Percentiles rank a stretch among this genome's conserved stretches.
phyloP scores from a whole-genome alignment of 2,329 filamentous ascomycete species.

The Alternaria ethzedia region DNA sequence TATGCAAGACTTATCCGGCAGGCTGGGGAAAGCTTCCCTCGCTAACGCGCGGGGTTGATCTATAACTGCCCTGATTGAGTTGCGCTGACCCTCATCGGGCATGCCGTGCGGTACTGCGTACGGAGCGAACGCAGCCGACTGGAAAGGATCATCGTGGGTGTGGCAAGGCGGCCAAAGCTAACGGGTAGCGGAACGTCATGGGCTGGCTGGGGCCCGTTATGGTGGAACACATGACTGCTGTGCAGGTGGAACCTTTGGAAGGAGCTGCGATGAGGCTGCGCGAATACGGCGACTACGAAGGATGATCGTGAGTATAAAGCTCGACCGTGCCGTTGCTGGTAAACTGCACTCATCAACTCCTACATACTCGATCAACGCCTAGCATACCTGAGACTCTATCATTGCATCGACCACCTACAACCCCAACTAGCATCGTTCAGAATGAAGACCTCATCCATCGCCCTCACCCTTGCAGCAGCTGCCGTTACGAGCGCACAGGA shows the following conservation, averaged over 20 bases:
- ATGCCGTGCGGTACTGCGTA: slow-evolving; percentile 11
- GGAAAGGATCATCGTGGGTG: slow-evolving; percentile 5
- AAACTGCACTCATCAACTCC: neutral
- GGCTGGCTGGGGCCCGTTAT: slow-evolving; percentile 7
- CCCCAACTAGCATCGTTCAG: neutral
- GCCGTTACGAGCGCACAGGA: slow-evolving; percentile 37
- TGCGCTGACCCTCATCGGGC: slow-evolving; percentile 6
- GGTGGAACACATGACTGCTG: slow-evolving; percentile 18
- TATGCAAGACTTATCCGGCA: slow-evolving; percentile 18
- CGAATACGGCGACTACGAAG: neutral
- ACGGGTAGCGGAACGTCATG: slow-evolving; percentile 16
- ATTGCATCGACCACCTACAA: neutral
- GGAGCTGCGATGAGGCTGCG: slow-evolving; percentile 11
- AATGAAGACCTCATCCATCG: slow-evolving; percentile 30
- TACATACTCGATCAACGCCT: neutral
- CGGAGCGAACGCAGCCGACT: slow-evolving; percentile 1
- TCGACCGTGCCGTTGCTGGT: neutral
- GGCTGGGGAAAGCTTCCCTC: slow-evolving; percentile 11
- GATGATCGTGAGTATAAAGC: slow-evolving; percentile 11
- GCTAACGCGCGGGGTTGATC: slow-evolving; percentile 21
- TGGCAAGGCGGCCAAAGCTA: slow-evolving; percentile 9
- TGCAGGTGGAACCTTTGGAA: slow-evolving; percentile 10
- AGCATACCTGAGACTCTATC: neutral
- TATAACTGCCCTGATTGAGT: slow-evolving; percentile 21
- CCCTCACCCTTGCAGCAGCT: slow-evolving; percentile 33